Conservation (phyloP, 2,329 filamentous ascomycete genomes). For the Aspergillus sp. region DNA sequence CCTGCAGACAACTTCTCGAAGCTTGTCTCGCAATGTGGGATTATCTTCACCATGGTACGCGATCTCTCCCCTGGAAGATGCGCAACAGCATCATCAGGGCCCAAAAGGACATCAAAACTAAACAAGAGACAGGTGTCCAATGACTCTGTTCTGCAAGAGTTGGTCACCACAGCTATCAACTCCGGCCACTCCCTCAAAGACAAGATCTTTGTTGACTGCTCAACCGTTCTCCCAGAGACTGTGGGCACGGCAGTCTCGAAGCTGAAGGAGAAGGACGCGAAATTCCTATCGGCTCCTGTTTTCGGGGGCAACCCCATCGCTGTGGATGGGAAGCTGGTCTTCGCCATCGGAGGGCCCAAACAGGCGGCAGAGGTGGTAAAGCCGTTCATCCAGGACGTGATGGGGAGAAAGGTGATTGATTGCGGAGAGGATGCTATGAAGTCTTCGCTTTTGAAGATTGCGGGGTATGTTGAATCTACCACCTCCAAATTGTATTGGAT, state of each 20-base stretch:
- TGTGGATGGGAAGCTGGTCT: constrained; percentile 49
- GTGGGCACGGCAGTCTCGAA: constrained; percentile 36
- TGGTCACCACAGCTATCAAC: constrained; percentile 30
- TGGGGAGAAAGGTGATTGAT: constrained; percentile 46
- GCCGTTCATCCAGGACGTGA: constrained; percentile 47
- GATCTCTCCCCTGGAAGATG: neutral
- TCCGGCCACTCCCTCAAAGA: constrained; percentile 53
- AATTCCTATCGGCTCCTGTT: constrained; percentile 46
- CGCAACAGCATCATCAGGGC: neutral
- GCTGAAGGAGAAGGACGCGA: constrained; percentile 38
- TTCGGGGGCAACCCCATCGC: constrained; percentile 50
- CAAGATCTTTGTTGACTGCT: constrained; percentile 85
- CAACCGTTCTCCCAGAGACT: constrained; percentile 80
- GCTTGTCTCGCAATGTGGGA: constrained; percentile 38
- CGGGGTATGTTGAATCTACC: constrained; percentile 33
- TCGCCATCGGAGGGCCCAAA: constrained; percentile 45
- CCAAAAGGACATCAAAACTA: constrained; percentile 1
- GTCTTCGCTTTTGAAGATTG: constrained; percentile 49
- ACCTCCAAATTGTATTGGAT: neutral
- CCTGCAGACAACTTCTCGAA: constrained; percentile 37
- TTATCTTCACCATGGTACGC: constrained; percentile 44
- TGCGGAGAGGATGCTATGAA: constrained; percentile 48
- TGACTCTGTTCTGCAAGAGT: constrained; percentile 40
- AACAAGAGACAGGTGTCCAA: constrained; percentile 40
- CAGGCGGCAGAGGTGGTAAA: constrained; percentile 37